Conservation (phyloP, 2,329 filamentous ascomycete genomes). For the Penicillium sp. region DNA sequence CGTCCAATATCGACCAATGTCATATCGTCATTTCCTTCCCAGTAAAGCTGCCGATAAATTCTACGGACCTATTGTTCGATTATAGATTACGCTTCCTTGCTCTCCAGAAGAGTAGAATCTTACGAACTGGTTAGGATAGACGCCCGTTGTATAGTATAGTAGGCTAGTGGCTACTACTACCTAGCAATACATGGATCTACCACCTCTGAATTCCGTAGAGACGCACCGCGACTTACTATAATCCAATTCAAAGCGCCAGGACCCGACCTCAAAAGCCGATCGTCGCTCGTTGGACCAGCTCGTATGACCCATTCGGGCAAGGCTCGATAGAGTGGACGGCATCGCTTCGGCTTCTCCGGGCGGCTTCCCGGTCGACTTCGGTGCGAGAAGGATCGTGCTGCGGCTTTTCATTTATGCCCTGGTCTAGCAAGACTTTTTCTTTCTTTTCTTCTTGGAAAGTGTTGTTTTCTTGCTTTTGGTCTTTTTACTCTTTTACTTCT, state of each 20-base stretch:
- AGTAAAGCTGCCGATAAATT: too few relatives aligned
- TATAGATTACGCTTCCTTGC: too few relatives aligned
- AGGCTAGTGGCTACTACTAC: too few relatives aligned
- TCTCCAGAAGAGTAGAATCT: too few relatives aligned
- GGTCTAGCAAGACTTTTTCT: not conserved
- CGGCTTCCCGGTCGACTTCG: slow-evolving; percentile 12
- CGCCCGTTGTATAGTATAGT: too few relatives aligned
- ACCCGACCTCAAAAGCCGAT: not conserved
- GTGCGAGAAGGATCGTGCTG: slow-evolving; percentile 3
- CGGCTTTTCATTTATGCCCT: slow-evolving; percentile 15
- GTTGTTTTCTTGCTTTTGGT: not conserved
- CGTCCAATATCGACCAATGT: too few relatives aligned
- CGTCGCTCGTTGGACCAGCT: not conserved
- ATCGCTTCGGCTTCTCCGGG: slow-evolving; percentile 14
- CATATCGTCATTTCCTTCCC: too few relatives aligned
- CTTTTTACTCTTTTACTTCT: not conserved
- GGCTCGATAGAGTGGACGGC: not conserved
- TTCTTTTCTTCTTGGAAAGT: not conserved
- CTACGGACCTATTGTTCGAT: too few relatives aligned
- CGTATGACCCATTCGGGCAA: not conserved
- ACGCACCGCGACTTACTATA: not conserved
- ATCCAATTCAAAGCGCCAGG: not conserved
- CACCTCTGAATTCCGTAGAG: not conserved
- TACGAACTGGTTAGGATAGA: too few relatives aligned
- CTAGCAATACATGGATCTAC: not conserved